These are phyloP conservation scores for Talaromyces ruber DNA, from an alignment of 495 filamentous ascomycete species.

Conservation along the genomic window DNA sequence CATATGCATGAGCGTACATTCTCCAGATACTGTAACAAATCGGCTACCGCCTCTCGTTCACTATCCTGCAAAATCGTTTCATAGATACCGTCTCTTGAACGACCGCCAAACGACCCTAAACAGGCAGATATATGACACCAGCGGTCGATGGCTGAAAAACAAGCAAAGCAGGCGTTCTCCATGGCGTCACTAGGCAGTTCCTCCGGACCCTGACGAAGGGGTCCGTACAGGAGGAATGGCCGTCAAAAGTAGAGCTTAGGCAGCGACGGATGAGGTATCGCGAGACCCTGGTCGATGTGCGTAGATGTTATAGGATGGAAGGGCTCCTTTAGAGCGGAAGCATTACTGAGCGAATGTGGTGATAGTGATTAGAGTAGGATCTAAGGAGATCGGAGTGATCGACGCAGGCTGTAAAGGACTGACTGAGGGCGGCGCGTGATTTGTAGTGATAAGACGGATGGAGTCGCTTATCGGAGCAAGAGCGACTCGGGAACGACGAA, in stretches of 20 bases:
- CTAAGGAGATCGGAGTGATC: not conserved
- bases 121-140: constrained; percentile 42
- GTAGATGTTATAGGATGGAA: not conserved
- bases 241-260: constrained; percentile 4
- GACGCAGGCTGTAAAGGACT: not conserved
- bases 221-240: constrained; percentile 19
- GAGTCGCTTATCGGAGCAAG: not conserved
- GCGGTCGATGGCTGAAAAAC: constrained; percentile 35
- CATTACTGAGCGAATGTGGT: constrained; percentile 5
- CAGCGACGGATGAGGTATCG: not conserved
- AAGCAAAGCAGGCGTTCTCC: constrained; percentile 32
- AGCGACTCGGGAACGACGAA: not conserved
- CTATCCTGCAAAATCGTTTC: constrained; percentile 93
- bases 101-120: constrained; percentile 49
- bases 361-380: not conserved
- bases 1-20: constrained; percentile 53
- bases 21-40: constrained; percentile 89
- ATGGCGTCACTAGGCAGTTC: constrained; percentile 30
- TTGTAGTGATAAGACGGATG: not conserved
- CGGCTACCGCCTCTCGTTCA: constrained; percentile 94
- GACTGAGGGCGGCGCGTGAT: constrained; percentile 1
- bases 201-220: constrained; percentile 25
- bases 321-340: not conserved
- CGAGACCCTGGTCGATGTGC: not conserved
- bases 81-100: constrained; percentile 87